Conservation (phyloP, 2,329 filamentous ascomycete species). For the Didymella pinodella region DNA sequence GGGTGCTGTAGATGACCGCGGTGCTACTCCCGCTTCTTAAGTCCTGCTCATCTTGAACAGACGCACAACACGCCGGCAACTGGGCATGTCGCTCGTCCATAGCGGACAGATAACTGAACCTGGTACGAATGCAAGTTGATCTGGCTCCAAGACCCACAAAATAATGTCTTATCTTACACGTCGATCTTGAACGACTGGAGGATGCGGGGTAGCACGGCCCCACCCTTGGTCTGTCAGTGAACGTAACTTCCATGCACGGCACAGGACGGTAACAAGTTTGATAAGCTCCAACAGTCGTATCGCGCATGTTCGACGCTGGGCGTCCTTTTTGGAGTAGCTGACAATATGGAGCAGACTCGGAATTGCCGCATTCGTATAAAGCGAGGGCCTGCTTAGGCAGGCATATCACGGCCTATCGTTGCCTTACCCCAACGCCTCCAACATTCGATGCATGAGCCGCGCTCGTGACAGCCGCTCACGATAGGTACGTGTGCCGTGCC, state of each 20-base stretch:
- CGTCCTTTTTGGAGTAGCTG: neutral
- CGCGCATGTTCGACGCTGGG: neutral
- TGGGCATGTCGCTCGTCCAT: neutral
- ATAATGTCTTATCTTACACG: neutral
- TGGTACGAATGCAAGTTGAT: neutral
- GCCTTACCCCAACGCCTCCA: neutral
- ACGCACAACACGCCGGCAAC: neutral
- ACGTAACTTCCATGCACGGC: neutral
- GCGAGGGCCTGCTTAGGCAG: neutral
- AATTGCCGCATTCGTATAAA: neutral
- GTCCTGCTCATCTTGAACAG: neutral
- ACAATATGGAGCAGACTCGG: neutral
- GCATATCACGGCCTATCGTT: neutral
- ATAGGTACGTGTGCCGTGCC: neutral
- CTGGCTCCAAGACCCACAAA: neutral
- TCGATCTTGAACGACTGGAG: neutral
- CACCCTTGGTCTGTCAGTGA: neutral
- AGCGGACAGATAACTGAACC: neutral
- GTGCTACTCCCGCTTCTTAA: neutral
- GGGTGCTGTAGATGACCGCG: neutral
- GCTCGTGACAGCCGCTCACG: neutral
- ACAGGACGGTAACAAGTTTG: neutral
- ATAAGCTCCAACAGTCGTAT: neutral
- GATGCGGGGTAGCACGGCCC: neutral
- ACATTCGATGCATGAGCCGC: neutral